These are phyloP conservation scores for Schizochytrium sp. DNA, from an alignment of 108 stramenopile genomes.

Conservation along the genomic window DNA sequence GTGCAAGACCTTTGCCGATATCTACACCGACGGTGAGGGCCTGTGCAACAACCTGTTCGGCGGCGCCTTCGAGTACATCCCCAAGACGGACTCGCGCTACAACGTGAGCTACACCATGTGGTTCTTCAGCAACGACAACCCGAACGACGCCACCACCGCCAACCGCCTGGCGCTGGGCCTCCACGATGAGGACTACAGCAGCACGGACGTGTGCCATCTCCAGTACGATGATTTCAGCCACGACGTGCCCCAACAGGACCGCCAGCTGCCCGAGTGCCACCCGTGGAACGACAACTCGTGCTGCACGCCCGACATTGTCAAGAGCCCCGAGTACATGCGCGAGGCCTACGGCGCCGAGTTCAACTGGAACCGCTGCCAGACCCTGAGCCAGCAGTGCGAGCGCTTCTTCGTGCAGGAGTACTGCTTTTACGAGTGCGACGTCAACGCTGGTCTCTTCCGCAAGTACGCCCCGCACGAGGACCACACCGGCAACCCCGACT, in stretches of 20 bases:
- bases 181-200: not conserved
- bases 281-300: constrained; percentile 3
- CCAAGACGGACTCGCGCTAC: not conserved
- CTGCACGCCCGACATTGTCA: not conserved
- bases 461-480: not conserved
- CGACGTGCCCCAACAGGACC: not conserved
- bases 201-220: not conserved
- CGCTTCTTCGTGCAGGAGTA: constrained; percentile 22
- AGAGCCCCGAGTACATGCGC: not conserved
- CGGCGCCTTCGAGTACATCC: constrained; percentile 2
- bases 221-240: not conserved
- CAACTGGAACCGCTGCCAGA: constrained; percentile 16
- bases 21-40: not conserved
- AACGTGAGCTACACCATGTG: constrained; percentile 5
- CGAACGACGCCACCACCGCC: not conserved
- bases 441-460: not conserved
- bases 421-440: constrained; percentile 24
- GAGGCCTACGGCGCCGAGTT: constrained; percentile 17
- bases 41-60: not conserved
- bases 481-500: not conserved
- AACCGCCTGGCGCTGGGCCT: not conserved
- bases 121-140: not conserved
- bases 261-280: not conserved
- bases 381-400: constrained; percentile 14
- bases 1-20: constrained; percentile 1